Evolutionary conservation across 345 rosid genomes (phyloP), one percentile per base, ranked within the genome.

Genomic region (Pistacia vera): DNA sequence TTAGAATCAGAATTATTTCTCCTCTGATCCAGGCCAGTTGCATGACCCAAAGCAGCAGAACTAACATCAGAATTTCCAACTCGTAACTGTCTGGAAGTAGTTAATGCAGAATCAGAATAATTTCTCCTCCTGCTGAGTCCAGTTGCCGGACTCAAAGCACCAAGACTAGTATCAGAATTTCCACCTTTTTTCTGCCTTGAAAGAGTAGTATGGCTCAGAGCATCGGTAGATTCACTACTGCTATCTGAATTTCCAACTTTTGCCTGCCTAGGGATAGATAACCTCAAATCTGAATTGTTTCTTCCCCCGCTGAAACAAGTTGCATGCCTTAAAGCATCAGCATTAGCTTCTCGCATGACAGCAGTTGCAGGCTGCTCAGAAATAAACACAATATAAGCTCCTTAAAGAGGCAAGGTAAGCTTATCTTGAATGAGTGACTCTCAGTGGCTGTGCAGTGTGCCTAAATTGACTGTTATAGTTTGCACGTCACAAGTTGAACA

Each of bases 281-380:
- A 57, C 33, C 25, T 54, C 63, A 73, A 16, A 22, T 73, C 70
- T 59, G 63, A 25, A 30, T 30, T 52, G 52, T 48, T 28, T 5
- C 52, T 38, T 54, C 68, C 41, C n/a, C 12, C 5, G 17, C 38
- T 18, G 48, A 17, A 28, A 25, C 20, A 58, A 28, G 69, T 63
- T 22, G 60, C 66, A 49, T 75, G 28, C n/a, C 61, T 65, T 17
- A 62, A 66, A 65, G 76, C 75, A 68, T 60, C 66, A 11, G 67
- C 73, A 60, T 33, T 51, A n/a, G 63, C 51, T 59, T 33, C 72
- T 61, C 61, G 71, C 30, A 72, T 30, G 46, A 78, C 17, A 81
- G 74, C 58, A 67, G 58, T 77, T 52, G 79, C 61, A 74, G 70
- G 80, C 85, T 84, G 84, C 76, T 52, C 36, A 75, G 77, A 86